Percentiles rank a stretch among this genome's conserved stretches.
Conservation (phyloP, 495 filamentous ascomycete species). For the Aspergillus nanangensis region DNA sequence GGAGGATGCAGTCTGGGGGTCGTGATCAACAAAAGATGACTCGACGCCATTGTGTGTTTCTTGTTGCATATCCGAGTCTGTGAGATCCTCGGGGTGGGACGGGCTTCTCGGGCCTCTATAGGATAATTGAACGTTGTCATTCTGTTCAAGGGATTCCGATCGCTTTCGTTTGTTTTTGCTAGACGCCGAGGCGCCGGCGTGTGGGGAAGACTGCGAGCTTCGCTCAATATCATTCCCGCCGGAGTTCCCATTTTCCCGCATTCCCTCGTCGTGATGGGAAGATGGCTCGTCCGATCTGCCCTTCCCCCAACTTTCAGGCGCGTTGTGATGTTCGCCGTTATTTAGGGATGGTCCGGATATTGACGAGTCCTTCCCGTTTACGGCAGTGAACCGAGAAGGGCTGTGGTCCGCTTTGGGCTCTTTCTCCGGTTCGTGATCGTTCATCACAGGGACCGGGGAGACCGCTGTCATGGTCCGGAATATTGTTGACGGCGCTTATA, state of each 20-base stretch:
- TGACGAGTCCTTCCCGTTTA: conserved; percentile 42
- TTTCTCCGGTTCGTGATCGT: conserved; percentile 32
- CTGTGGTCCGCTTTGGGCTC: conserved; percentile 42
- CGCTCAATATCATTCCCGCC: too few species aligned
- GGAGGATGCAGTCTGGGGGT: conserved; percentile 18
- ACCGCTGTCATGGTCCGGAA: conserved; percentile 38
- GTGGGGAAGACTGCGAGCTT: conserved; percentile 23
- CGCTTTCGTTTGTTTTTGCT: conserved; percentile 38
- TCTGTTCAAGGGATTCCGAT: conserved; percentile 33
- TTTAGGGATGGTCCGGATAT: conserved; percentile 14
- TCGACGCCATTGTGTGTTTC: conserved; percentile 9
- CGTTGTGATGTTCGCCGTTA: conserved; percentile 21
- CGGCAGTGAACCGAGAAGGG: conserved; percentile 50
- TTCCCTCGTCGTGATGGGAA: conserved; percentile 18
- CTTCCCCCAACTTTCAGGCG: conserved; percentile 14
- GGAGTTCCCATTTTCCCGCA: conserved; percentile 9
- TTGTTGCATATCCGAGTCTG: conserved; percentile 10
- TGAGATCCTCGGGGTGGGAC: conserved; percentile 10
- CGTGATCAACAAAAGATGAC: conserved; percentile 11
- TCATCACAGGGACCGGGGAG: conserved; percentile 33
- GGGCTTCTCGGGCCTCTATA: conserved; percentile 19
- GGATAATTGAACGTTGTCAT: conserved; percentile 10
- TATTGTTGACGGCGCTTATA: too few species aligned
- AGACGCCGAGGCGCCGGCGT: conserved; percentile 15
- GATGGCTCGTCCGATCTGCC: conserved; percentile 12